phyloP scores from a whole-genome alignment of 257 asterid species.

The Solanum piurae region DNA sequence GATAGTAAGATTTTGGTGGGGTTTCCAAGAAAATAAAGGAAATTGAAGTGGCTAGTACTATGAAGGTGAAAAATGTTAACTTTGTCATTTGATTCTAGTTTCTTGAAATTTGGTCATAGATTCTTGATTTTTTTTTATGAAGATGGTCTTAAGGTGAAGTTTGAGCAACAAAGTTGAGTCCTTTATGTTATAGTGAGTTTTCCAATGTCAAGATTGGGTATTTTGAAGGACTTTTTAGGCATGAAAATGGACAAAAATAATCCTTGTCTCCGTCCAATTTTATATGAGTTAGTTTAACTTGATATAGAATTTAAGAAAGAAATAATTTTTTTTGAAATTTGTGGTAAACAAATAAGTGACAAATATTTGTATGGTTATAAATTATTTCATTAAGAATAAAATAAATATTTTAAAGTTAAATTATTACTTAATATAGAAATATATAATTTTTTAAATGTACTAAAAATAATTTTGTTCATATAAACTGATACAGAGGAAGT shows the following conservation, averaged over 20 bases:
- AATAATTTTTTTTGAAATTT: too few species aligned
- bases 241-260: neutral
- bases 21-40: constrained; percentile 12
- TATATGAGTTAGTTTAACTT: too few species aligned
- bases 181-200: neutral
- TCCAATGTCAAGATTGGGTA: neutral
- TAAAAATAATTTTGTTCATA: too few species aligned
- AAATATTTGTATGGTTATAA: too few species aligned
- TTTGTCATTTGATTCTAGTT: constrained; percentile 16
- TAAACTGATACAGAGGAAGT: too few species aligned
- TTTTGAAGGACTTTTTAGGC: neutral
- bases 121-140: neutral
- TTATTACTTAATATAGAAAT: too few species aligned
- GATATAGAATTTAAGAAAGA: too few species aligned
- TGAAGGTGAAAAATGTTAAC: constrained; percentile 16
- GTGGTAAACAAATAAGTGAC: too few species aligned
- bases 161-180: neutral
- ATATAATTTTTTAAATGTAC: too few species aligned
- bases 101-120: neutral
- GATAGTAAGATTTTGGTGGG: constrained; percentile 38
- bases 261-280: too few species aligned
- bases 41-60: constrained; percentile 27
- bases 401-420: too few species aligned
- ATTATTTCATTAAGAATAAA: too few species aligned
- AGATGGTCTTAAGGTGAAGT: neutral